Evolutionary conservation across 2,329 filamentous ascomycete species (phyloP).

Genomic region (Botrytis squamosa): DNA sequence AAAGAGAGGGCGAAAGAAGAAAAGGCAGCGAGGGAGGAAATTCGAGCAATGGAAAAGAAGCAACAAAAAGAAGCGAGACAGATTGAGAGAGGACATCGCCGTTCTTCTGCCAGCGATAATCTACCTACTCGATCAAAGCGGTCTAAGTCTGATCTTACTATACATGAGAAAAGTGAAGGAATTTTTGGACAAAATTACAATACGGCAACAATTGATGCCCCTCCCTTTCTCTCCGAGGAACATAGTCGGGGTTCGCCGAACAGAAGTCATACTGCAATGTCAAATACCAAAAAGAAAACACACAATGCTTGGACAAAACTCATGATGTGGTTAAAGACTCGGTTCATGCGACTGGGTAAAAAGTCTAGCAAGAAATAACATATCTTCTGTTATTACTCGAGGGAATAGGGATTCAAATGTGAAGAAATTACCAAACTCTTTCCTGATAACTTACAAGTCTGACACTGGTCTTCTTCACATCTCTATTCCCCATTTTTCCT

Average conservation of each 20-base stretch:
- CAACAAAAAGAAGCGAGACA: slow-evolving; percentile 55
- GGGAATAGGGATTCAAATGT: not conserved
- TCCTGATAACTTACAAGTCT: not conserved
- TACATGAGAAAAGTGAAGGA: slow-evolving; percentile 25
- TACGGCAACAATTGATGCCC: slow-evolving; percentile 17
- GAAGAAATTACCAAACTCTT: not conserved
- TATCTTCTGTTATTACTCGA: not conserved
- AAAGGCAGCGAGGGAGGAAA: slow-evolving; percentile 59
- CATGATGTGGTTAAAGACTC: slow-evolving; percentile 63
- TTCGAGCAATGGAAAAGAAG: slow-evolving; percentile 57
- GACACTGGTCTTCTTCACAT: not conserved
- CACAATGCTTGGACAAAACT: slow-evolving; percentile 62
- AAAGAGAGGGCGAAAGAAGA: slow-evolving; percentile 61
- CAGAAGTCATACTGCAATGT: slow-evolving; percentile 15
- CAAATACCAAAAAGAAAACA: slow-evolving; percentile 54
- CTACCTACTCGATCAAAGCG: slow-evolving; percentile 43
- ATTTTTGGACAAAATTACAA: slow-evolving; percentile 31
- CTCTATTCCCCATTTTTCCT: not conserved
- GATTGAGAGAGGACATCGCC: slow-evolving; percentile 44
- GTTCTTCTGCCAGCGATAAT: slow-evolving; percentile 39
- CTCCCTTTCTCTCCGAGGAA: slow-evolving; percentile 19
- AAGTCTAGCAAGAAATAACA: slow-evolving; percentile 23
- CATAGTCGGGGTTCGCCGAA: not conserved
- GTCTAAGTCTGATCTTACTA: slow-evolving; percentile 41
- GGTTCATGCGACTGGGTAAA: slow-evolving; percentile 45